Percentiles rank a stretch among this genome's conserved stretches.
phyloP scores from a whole-genome alignment of 2,329 filamentous ascomycete species.

The Alternaria sp. region DNA sequence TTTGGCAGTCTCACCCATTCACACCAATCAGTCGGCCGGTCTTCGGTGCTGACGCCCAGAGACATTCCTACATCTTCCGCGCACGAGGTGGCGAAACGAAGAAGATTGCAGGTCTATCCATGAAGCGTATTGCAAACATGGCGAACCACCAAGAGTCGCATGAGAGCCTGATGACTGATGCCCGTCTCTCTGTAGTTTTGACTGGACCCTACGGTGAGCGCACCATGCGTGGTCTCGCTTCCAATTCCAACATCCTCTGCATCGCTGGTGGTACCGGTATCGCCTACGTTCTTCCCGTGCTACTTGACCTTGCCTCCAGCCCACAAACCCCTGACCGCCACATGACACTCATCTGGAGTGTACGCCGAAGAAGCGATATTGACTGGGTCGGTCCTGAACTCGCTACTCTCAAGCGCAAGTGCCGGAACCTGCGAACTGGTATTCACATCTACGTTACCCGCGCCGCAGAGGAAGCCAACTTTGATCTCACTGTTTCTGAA shows the following conservation, averaged over 20 bases:
- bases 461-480: constrained; percentile 33
- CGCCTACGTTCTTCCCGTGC: constrained; percentile 50
- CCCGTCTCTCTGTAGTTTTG: constrained; percentile 44
- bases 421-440: constrained; percentile 34
- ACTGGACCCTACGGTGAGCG: constrained; percentile 49
- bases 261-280: constrained; percentile 52
- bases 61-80: constrained; percentile 50
- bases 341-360: constrained; percentile 48
- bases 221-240: constrained; percentile 34
- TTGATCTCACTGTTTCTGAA: constrained; percentile 28
- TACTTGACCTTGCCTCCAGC: constrained; percentile 40
- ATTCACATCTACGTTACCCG: constrained; percentile 49
- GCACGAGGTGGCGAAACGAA: constrained; percentile 47
- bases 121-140: constrained; percentile 35
- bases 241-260: constrained; percentile 45
- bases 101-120: constrained; percentile 45
- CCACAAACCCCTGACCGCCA: constrained; percentile 37
- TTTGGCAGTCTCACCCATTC: constrained; percentile 79
- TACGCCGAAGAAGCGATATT: constrained; percentile 45
- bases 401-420: constrained; percentile 40
- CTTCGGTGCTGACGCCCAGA: constrained; percentile 35
- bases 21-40: constrained; percentile 50
- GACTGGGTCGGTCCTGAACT: constrained; percentile 51
- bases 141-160: constrained; percentile 33
- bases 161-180: constrained; percentile 35